These are phyloP conservation scores for Ilex aquifolium DNA, from an alignment of 257 asterid species.

Conservation along the genomic window DNA sequence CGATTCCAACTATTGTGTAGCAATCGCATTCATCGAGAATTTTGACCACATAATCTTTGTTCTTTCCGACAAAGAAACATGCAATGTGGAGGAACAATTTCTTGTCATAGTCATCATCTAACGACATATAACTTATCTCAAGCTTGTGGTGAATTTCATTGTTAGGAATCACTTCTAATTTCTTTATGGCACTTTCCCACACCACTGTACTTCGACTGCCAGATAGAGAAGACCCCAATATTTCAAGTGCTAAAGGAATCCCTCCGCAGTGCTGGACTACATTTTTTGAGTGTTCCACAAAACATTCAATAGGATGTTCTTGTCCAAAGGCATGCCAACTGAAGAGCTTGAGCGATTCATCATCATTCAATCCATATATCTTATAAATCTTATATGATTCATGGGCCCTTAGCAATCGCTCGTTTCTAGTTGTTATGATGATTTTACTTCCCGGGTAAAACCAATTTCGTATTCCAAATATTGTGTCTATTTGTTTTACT, in stretches of 20 bases:
- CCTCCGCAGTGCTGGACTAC: slow-evolving; percentile 3
- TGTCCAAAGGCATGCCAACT: slow-evolving; percentile 1
- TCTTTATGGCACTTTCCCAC: too few species aligned
- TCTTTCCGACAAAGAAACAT: too few species aligned
- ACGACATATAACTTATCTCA: too few species aligned
- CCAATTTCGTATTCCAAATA: slow-evolving; percentile 6
- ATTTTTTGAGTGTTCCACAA: too few species aligned
- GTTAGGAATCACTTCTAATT: too few species aligned
- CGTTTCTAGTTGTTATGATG: not conserved
- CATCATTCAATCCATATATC: not conserved
- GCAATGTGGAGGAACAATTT: too few species aligned
- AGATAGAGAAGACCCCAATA: not conserved
- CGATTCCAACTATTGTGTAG: too few species aligned
- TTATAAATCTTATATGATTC: not conserved
- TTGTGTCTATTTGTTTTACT: slow-evolving; percentile 3
- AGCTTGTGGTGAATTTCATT: too few species aligned
- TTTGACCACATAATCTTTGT: too few species aligned
- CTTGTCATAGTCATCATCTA: too few species aligned
- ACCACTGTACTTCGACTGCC: too few species aligned
- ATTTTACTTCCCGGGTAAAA: slow-evolving; percentile 4
- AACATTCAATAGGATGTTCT: not conserved
- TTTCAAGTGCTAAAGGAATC: not conserved
- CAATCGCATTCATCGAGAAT: too few species aligned
- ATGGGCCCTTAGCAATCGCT: slow-evolving; percentile 5
- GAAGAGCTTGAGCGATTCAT: slow-evolving; percentile 10